phyloP scores from a whole-genome alignment of 2,329 filamentous ascomycete species.

The Colletotrichum sojae region DNA sequence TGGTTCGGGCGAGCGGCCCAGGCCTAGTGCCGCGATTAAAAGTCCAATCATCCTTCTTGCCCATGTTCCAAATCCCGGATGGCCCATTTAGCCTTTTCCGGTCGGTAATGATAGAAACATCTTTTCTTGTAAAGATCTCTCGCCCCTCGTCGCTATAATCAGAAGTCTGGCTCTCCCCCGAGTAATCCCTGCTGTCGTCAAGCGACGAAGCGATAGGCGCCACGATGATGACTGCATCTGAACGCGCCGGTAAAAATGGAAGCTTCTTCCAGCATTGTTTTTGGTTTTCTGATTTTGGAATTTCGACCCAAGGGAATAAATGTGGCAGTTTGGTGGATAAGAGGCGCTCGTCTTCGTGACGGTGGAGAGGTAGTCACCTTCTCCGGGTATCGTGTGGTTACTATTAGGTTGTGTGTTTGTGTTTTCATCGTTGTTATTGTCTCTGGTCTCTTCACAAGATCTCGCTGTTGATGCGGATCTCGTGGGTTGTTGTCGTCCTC shows the following conservation, averaged over 20 bases:
- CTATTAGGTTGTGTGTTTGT: background rate
- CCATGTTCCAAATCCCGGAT: background rate
- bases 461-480: conserved; percentile 56
- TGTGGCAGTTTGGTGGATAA: background rate
- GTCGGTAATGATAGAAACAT: conserved; percentile 11
- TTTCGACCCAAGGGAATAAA: background rate
- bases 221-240: conserved; percentile 15
- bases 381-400: conserved; percentile 17
- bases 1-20: background rate
- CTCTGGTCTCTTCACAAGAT: conserved; percentile 42
- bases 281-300: background rate
- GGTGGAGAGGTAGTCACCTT: background rate
- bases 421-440: background rate
- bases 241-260: background rate
- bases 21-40: background rate
- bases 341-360: background rate
- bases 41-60: background rate
- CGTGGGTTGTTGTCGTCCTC: conserved; percentile 56
- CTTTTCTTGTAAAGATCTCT: conserved; percentile 13
- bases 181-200: background rate
- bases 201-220: conserved; percentile 9
- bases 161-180: background rate
- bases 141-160: background rate
- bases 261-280: background rate
- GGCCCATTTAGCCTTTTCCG: background rate